These are phyloP conservation scores for Setaria viridis DNA, from an alignment of 202 grass and related monocot species.

Conservation along the genomic window DNA sequence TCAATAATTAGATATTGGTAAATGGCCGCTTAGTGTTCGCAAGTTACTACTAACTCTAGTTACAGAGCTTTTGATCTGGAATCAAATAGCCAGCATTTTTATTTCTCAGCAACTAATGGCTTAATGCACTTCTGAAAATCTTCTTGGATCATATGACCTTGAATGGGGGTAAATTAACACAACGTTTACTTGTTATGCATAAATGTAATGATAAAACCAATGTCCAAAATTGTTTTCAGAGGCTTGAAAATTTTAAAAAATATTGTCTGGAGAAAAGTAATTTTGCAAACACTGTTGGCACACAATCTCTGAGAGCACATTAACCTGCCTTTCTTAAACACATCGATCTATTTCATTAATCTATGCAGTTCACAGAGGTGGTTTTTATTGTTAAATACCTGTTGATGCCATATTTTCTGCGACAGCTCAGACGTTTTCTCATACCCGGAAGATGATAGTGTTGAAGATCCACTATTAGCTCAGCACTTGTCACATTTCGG, in stretches of 20 bases:
- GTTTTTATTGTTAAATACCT: conserved; percentile 31
- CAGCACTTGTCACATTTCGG: conserved; percentile 95
- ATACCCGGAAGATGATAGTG: conserved; percentile 94
- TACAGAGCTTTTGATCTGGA: neutral
- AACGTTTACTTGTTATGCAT: neutral
- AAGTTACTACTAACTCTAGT: neutral
- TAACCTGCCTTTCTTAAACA: neutral
- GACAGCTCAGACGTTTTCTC: conserved; percentile 99
- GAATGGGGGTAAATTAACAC: neutral
- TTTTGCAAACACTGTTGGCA: neutral
- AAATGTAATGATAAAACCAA: conserved; percentile 3
- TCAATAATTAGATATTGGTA: neutral
- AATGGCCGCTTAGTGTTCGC: neutral
- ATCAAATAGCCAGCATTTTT: conserved; percentile 2
- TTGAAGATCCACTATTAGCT: conserved; percentile 96
- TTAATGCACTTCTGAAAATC: neutral
- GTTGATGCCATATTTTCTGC: conserved; percentile 61
- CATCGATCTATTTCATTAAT: neutral
- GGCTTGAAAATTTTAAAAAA: neutral
- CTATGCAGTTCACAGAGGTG: neutral
- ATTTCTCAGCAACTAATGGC: neutral
- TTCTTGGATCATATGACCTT: neutral
- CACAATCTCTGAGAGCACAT: neutral
- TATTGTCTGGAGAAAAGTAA: neutral
- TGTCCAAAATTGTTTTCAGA: neutral